Conservation (phyloP, 2,329 filamentous ascomycete species). For the Mycocentrospora acerina region DNA sequence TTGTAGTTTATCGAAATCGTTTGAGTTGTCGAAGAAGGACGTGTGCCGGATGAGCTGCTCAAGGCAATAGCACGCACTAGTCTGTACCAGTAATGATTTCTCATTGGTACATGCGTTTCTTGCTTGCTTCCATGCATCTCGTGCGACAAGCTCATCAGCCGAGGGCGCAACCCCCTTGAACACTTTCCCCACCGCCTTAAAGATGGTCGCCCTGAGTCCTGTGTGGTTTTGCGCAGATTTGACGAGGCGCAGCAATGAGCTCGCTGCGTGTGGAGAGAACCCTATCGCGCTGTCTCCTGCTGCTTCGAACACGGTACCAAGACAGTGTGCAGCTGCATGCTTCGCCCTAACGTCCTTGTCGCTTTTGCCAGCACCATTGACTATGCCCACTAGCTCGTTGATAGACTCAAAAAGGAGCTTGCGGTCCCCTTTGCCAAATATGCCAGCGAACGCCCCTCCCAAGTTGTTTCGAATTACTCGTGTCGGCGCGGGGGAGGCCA, state of each 20-base stretch:
- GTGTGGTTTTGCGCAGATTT: slow-evolving; percentile 79
- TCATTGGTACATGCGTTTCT: slow-evolving; percentile 75
- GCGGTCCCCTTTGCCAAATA: slow-evolving; percentile 82
- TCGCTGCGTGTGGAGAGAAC: slow-evolving; percentile 73
- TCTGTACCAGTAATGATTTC: slow-evolving; percentile 79
- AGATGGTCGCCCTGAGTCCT: slow-evolving; percentile 76
- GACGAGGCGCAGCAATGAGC: slow-evolving; percentile 72
- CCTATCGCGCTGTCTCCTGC: slow-evolving; percentile 91
- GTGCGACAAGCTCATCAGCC: slow-evolving; percentile 80
- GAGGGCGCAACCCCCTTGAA: slow-evolving; percentile 72
- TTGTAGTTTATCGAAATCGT: slow-evolving; percentile 88
- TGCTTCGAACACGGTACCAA: slow-evolving; percentile 87
- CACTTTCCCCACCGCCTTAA: slow-evolving; percentile 74
- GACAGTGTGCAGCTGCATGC: slow-evolving; percentile 82
- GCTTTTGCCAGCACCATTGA: slow-evolving; percentile 68
- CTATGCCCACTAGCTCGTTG: slow-evolving; percentile 76
- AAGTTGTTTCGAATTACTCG: slow-evolving; percentile 88
- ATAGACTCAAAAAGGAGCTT: slow-evolving; percentile 93
- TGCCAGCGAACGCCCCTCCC: slow-evolving; percentile 77
- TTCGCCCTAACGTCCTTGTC: slow-evolving; percentile 78
- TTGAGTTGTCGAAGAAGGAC: slow-evolving; percentile 80
- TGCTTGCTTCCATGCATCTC: slow-evolving; percentile 91
- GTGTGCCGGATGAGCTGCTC: slow-evolving; percentile 72
- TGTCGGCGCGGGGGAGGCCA: slow-evolving; percentile 77
- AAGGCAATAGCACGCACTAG: slow-evolving; percentile 76